Conservation (phyloP, 306 rosid species). For the Castanospermum australe region DNA sequence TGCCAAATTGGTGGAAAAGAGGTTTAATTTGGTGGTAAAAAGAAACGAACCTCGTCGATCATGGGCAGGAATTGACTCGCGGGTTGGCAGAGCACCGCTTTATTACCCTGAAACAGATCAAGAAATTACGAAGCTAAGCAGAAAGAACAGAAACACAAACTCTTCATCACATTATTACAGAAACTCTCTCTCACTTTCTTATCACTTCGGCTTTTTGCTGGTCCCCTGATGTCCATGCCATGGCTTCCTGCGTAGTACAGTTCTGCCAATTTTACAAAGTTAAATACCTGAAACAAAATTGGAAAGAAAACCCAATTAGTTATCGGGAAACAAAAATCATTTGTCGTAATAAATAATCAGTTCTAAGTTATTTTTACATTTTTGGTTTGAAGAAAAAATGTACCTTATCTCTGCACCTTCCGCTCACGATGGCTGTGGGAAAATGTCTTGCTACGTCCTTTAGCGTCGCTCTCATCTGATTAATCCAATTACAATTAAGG, state of each 20-base stretch:
- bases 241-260: conserved; percentile 95
- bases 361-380: background rate
- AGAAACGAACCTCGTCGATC: conserved; percentile 76
- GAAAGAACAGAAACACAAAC: background rate
- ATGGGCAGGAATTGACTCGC: conserved; percentile 78
- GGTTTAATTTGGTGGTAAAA: background rate
- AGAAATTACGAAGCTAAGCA: conserved; percentile 4
- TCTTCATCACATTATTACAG: background rate
- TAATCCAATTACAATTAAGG: background rate
- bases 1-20: background rate
- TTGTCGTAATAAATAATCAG: background rate
- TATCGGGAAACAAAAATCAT: background rate
- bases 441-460: conserved; percentile 63
- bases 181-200: conserved; percentile 51
- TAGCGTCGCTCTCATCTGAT: conserved; percentile 82
- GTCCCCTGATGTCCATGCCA: conserved; percentile 98
- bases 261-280: conserved; percentile 71
- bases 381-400: conserved; percentile 24
- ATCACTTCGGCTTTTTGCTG: conserved; percentile 49
- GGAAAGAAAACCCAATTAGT: background rate
- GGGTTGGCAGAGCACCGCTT: conserved; percentile 63
- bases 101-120: conserved; percentile 51
- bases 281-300: conserved; percentile 52
- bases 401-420: conserved; percentile 86
- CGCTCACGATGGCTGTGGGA: conserved; percentile 94